These are phyloP conservation scores for Daldinia eschscholtzii DNA, from an alignment of 2,329 filamentous ascomycete species.

Conservation along the genomic window DNA sequence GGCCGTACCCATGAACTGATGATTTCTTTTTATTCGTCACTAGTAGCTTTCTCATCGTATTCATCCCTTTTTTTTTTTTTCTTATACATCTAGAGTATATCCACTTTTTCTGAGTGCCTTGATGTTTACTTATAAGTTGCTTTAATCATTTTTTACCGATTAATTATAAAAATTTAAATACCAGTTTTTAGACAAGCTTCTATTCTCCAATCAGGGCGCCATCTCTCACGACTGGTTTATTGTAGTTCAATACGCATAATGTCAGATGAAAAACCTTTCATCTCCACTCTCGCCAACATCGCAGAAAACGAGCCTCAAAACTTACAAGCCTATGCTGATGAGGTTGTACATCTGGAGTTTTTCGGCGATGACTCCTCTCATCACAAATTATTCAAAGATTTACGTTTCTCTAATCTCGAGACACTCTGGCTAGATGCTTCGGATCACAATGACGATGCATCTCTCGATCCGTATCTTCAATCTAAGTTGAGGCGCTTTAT, in stretches of 20 bases:
- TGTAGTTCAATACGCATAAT: background rate
- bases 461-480: slow-evolving; percentile 26
- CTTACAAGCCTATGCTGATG: slow-evolving; percentile 7
- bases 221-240: background rate
- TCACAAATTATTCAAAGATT: slow-evolving; percentile 12
- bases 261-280: background rate
- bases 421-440: slow-evolving; percentile 11
- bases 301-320: background rate
- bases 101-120: background rate
- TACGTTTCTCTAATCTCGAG: slow-evolving; percentile 21
- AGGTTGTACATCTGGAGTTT: slow-evolving; percentile 12
- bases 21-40: background rate
- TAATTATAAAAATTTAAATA: background rate
- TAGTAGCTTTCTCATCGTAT: background rate
- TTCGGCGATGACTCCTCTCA: slow-evolving; percentile 1
- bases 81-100: background rate
- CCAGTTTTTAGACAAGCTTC: background rate
- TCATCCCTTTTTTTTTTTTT: no score
- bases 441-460: slow-evolving; percentile 7
- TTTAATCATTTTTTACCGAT: background rate
- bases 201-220: background rate
- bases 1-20: background rate
- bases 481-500: slow-evolving; percentile 10
- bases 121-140: background rate
- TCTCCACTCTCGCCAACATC: slow-evolving; percentile 1